These are phyloP conservation scores for Apodospora peruviana DNA, from an alignment of 495 filamentous ascomycete genomes.

Conservation along the genomic window DNA sequence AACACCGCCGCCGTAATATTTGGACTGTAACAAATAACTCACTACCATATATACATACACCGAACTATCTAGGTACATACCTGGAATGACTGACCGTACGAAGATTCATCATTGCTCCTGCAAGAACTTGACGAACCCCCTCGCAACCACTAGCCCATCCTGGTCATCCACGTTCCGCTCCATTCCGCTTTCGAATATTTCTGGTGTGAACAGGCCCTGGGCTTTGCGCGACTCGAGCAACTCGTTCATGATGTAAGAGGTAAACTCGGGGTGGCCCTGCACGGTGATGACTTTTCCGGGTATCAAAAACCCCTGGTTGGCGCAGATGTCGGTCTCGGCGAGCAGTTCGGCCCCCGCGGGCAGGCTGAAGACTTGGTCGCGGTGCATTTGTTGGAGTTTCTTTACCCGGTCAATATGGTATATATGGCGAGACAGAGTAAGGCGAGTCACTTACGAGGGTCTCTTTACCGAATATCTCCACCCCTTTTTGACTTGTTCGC, in stretches of 20 bases:
- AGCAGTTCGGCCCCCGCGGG: constrained; percentile 59
- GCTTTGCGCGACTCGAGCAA: constrained; percentile 56
- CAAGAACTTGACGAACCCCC: constrained; percentile 70
- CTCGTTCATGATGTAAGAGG: constrained; percentile 64
- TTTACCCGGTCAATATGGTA: constrained; percentile 21
- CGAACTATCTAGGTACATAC: too few species aligned
- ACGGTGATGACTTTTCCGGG: constrained; percentile 65
- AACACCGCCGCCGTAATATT: too few species aligned
- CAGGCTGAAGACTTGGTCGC: constrained; percentile 64
- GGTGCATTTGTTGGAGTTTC: constrained; percentile 88
- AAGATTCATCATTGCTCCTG: too few species aligned
- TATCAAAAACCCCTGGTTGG: constrained; percentile 76
- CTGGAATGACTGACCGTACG: too few species aligned
- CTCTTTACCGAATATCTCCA: constrained; percentile 62
- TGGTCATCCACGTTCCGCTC: constrained; percentile 58
- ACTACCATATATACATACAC: too few species aligned
- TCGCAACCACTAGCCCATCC: constrained; percentile 66
- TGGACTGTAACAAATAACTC: too few species aligned
- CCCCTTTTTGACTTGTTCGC: constrained; percentile 63
- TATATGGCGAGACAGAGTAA: neutral
- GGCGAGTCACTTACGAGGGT: constrained; percentile 51
- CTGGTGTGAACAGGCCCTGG: constrained; percentile 60
- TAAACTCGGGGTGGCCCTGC: constrained; percentile 92
- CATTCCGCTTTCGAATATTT: constrained; percentile 60
- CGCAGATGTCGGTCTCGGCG: constrained; percentile 60